Evolutionary conservation across 345 rosid genomes (phyloP).

Genomic region (Balakata baccata): DNA sequence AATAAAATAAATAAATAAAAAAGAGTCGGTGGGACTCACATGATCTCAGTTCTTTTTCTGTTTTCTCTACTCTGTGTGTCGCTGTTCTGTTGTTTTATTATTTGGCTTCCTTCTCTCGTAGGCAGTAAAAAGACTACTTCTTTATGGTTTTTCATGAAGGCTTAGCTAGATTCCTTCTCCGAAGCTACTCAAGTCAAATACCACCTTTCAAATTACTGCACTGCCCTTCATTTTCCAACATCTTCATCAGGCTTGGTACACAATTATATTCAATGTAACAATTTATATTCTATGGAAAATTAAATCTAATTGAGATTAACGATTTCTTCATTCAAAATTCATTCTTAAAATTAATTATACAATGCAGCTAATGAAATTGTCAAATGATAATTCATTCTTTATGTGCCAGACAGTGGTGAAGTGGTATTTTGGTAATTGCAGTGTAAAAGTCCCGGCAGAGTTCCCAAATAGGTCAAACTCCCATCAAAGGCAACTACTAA

Average conservation of each 20-base stretch:
- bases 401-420: no score
- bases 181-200: constrained; percentile 24
- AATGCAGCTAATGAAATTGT: no score
- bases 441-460: background rate
- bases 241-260: background rate
- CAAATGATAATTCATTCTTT: no score
- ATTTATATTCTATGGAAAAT: no score
- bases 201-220: background rate
- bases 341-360: no score
- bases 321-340: no score
- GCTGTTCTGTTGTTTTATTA: constrained; percentile 13
- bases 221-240: background rate
- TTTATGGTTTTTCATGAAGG: background rate
- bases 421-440: background rate
- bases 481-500: background rate
- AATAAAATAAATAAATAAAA: background rate
- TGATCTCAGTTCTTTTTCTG: constrained; percentile 22
- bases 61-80: background rate
- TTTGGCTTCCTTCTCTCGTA: background rate
- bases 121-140: background rate
- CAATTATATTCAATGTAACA: no score
- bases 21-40: constrained; percentile 30
- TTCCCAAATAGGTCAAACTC: background rate
- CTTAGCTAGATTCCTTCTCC: constrained; percentile 20
- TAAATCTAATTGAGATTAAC: no score